Conservation (phyloP, 768 basidiomycete species). For the Tulasnella sp. region DNA sequence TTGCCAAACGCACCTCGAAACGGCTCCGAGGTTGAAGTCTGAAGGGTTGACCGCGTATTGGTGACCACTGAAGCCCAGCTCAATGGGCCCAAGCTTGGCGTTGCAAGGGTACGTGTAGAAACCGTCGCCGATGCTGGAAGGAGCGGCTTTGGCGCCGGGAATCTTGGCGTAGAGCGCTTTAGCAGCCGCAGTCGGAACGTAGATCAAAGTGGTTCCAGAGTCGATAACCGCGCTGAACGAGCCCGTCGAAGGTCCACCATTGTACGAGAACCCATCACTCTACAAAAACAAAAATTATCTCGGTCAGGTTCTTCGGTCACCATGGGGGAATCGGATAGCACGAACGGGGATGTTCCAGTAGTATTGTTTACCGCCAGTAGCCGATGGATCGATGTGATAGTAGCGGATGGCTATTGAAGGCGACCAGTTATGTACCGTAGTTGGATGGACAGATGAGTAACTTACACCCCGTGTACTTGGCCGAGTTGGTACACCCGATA, state of each 20-base stretch:
- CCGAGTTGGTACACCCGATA: neutral
- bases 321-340: too few species aligned
- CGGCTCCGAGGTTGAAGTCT: slow-evolving; percentile 9
- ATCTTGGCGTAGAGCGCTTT: slow-evolving; percentile 2
- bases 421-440: neutral
- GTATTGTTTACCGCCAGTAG: neutral
- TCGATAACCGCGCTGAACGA: slow-evolving; percentile 5
- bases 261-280: neutral
- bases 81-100: neutral
- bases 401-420: neutral
- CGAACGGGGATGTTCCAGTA: neutral
- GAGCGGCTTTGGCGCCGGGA: slow-evolving; percentile 4
- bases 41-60: neutral
- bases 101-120: slow-evolving; percentile 12
- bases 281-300: neutral
- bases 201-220: slow-evolving; percentile 1
- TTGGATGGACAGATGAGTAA: neutral
- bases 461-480: neutral
- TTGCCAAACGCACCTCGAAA: neutral
- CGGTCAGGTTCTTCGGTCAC: neutral
- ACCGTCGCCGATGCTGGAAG: neutral
- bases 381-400: neutral
- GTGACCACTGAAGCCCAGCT: neutral
- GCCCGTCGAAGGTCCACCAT: neutral
- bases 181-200: neutral